Conservation (phyloP, 257 asterid species). For the Scutellaria baicalensis region DNA sequence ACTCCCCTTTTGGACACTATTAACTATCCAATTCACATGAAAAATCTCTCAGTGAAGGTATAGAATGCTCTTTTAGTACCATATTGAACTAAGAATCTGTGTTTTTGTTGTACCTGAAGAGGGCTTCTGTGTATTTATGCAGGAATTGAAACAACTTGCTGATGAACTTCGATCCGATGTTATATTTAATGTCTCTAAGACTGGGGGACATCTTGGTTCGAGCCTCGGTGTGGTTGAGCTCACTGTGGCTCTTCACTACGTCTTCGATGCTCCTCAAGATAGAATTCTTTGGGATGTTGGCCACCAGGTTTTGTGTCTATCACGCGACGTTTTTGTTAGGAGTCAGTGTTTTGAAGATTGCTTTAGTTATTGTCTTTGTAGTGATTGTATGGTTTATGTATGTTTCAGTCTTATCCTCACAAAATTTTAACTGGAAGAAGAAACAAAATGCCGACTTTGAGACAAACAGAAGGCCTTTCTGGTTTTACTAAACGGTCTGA, state of each 20-base stretch:
- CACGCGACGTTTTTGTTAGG: neutral
- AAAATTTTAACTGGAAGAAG: conserved; percentile 79
- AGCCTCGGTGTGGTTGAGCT: conserved; percentile 86
- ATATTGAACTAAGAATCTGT: neutral
- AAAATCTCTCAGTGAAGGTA: conserved; percentile 69
- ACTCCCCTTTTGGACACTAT: conserved; percentile 79
- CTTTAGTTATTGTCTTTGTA: neutral
- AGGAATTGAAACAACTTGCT: conserved; percentile 82
- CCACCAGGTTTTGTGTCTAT: conserved; percentile 50
- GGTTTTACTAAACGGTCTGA: conserved; percentile 80
- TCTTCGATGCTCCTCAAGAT: conserved; percentile 79
- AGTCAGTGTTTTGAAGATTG: neutral
- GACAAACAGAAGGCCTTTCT: conserved; percentile 68
- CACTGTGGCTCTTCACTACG: conserved; percentile 80
- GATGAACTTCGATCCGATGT: conserved; percentile 73
- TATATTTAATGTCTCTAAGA: conserved; percentile 75
- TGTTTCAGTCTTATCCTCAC: conserved; percentile 72
- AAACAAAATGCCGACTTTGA: conserved; percentile 57
- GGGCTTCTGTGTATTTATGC: conserved; percentile 1
- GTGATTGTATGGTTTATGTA: neutral
- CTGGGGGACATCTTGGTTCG: conserved; percentile 88
- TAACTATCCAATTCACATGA: conserved; percentile 75
- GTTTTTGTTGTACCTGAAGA: neutral
- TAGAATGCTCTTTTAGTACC: neutral
- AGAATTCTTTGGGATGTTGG: conserved; percentile 83